Conservation (phyloP, 2,329 filamentous ascomycete genomes). For the Fusarium proliferatum region DNA sequence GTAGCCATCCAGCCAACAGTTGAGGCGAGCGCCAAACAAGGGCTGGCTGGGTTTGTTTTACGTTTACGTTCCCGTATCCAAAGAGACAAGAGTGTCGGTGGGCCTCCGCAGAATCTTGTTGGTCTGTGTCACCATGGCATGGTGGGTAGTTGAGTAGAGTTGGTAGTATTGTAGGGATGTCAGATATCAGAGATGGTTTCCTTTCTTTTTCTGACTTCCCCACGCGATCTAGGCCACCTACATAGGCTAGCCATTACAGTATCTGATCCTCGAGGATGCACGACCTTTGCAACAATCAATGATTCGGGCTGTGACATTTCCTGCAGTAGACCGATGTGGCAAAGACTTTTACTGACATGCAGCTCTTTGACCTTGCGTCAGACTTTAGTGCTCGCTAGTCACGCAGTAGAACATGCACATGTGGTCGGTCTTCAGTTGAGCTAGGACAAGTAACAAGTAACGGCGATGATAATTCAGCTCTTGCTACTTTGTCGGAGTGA, state of each 20-base stretch:
- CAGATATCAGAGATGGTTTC: background rate
- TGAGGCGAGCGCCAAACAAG: background rate
- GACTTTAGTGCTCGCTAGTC: background rate
- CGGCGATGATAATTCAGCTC: background rate
- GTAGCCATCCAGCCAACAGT: background rate
- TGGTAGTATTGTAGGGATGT: background rate
- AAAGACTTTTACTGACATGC: background rate
- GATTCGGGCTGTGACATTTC: background rate
- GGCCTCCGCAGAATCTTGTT: background rate
- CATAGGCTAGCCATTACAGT: background rate
- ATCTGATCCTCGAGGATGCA: background rate
- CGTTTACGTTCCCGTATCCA: background rate
- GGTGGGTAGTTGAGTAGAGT: background rate
- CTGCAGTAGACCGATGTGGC: background rate
- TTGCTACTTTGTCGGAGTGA: background rate
- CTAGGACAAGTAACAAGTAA: background rate
- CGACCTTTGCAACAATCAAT: background rate
- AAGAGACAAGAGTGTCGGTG: background rate
- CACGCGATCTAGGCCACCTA: background rate
- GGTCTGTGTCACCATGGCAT: background rate
- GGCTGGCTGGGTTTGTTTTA: background rate
- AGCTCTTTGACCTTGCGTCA: background rate
- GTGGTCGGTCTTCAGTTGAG: background rate
- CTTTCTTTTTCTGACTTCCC: background rate
- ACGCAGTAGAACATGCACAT: background rate